phyloP scores from a whole-genome alignment of 192 early-diverging fungal species.

The Chytriomyces sp. region DNA sequence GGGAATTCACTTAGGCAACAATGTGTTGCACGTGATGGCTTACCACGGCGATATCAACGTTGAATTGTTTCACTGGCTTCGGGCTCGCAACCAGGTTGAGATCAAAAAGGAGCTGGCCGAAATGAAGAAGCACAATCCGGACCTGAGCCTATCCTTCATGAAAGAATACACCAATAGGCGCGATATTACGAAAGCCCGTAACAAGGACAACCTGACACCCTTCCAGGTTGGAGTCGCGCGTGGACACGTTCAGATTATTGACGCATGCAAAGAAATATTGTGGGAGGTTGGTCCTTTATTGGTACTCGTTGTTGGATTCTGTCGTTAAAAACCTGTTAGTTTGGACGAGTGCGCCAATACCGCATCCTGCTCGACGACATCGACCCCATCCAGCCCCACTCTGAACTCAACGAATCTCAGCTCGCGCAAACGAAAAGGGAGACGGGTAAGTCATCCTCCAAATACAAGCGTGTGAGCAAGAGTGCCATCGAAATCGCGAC shows the following conservation, averaged over 20 bases:
- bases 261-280: conserved; percentile 24
- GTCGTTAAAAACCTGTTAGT: conserved; percentile 3
- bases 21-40: conserved; percentile 34
- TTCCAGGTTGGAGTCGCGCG: conserved; percentile 29
- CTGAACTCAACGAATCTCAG: no score
- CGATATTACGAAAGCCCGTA: conserved; percentile 27
- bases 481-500: conserved; percentile 27
- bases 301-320: not conserved
- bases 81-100: not conserved
- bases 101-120: not conserved
- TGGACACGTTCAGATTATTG: conserved; percentile 9
- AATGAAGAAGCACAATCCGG: not conserved
- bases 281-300: conserved; percentile 15
- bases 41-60: conserved; percentile 26
- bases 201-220: conserved; percentile 22
- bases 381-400: conserved; percentile 17
- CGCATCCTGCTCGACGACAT: conserved; percentile 17
- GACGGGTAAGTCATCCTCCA: not conserved
- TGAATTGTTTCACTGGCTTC: not conserved
- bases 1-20: conserved; percentile 22
- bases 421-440: not conserved
- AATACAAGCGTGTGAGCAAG: conserved; percentile 1
- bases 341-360: conserved; percentile 27
- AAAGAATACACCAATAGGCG: no score
- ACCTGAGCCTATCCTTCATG: no score